Evolutionary conservation across 192 early-diverging fungal species (phyloP).

Genomic region (Coemansia sp.): DNA sequence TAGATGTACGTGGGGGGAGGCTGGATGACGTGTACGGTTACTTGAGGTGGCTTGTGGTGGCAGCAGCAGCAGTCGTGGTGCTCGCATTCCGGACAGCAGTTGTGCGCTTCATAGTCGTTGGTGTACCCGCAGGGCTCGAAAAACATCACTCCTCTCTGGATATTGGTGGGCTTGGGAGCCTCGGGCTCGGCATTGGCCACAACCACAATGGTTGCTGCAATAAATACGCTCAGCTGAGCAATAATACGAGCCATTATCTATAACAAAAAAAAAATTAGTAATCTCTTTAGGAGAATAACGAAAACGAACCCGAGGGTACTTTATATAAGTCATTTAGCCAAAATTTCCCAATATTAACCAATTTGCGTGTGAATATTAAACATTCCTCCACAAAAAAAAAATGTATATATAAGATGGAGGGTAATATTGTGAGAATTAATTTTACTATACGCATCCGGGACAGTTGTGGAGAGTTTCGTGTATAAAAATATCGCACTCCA

Average conservation of each 20-base stretch:
- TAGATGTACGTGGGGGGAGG: slow-evolving; percentile 49
- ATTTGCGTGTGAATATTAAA: no score
- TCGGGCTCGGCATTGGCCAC: neutral
- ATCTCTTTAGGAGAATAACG: no score
- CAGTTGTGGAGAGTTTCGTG: slow-evolving; percentile 7
- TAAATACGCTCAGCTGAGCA: slow-evolving; percentile 13
- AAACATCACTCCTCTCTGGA: slow-evolving; percentile 7
- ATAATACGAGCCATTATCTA: slow-evolving; percentile 35
- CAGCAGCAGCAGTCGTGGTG: slow-evolving; percentile 18
- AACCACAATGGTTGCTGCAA: slow-evolving; percentile 13
- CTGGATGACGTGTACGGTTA: slow-evolving; percentile 49
- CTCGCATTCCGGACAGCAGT: slow-evolving; percentile 18
- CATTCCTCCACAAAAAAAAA: no score
- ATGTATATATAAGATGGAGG: no score
- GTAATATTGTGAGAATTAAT: no score
- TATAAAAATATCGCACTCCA: slow-evolving; percentile 6
- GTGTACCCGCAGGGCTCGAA: slow-evolving; percentile 11
- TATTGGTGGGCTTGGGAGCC: neutral
- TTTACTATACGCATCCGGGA: neutral
- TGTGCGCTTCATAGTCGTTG: slow-evolving; percentile 16
- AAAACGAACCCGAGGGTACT: no score
- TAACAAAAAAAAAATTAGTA: no score
- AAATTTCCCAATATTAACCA: no score
- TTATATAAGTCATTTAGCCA: no score
- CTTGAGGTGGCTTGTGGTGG: slow-evolving; percentile 29